Evolutionary conservation across 2,329 filamentous ascomycete species (phyloP).

Genomic region (Conoideocrella luteorostrata): DNA sequence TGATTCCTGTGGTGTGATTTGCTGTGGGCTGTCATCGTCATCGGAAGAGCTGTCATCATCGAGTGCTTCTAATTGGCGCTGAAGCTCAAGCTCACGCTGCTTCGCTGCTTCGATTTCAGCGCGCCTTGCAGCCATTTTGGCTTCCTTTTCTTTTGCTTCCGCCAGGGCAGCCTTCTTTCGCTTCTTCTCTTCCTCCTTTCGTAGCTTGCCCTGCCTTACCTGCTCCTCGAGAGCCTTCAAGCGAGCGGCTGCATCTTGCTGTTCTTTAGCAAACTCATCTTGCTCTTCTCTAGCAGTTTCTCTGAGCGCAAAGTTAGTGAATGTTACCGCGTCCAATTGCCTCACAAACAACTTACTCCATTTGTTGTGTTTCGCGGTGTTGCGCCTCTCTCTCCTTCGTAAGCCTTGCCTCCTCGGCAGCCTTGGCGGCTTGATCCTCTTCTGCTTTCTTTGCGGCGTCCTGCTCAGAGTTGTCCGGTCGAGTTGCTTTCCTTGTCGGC

Average conservation of each 20-base stretch:
- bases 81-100: slow-evolving; percentile 83
- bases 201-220: slow-evolving; percentile 85
- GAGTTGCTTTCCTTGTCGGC: slow-evolving; percentile 64
- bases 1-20: slow-evolving; percentile 57
- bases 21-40: slow-evolving; percentile 69
- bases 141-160: slow-evolving; percentile 83
- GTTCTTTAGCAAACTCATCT: slow-evolving; percentile 72
- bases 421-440: slow-evolving; percentile 48
- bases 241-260: slow-evolving; percentile 72
- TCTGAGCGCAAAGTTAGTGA: slow-evolving; percentile 42
- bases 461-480: slow-evolving; percentile 52
- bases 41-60: slow-evolving; percentile 69
- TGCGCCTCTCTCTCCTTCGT: slow-evolving; percentile 70
- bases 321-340: not conserved
- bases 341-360: slow-evolving; percentile 66
- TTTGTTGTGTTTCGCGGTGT: slow-evolving; percentile 61
- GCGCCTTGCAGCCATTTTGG: slow-evolving; percentile 73
- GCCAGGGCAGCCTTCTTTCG: slow-evolving; percentile 82
- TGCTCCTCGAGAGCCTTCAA: slow-evolving; percentile 89
- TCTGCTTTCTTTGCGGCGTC: slow-evolving; percentile 51
- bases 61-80: slow-evolving; percentile 74
- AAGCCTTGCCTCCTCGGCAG: slow-evolving; percentile 59
- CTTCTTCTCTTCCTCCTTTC: slow-evolving; percentile 94
- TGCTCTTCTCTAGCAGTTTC: slow-evolving; percentile 68
- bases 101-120: slow-evolving; percentile 89